These are phyloP conservation scores for Gamarada debralockiae DNA, from an alignment of 495 filamentous ascomycete genomes.

Conservation along the genomic window DNA sequence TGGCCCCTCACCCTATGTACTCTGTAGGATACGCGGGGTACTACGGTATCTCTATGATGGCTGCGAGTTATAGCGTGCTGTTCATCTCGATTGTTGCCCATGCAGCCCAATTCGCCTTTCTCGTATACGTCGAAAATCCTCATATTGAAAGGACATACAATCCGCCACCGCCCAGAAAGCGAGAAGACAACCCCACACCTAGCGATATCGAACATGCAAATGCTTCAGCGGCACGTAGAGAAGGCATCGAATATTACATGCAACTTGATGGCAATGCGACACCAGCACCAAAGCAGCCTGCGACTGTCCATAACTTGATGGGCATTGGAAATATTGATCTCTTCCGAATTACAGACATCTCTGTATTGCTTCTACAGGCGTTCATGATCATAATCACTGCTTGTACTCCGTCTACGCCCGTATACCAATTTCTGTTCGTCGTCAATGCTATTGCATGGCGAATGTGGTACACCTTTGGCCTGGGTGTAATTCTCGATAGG, in stretches of 20 bases:
- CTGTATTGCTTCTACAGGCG: slow-evolving; percentile 66
- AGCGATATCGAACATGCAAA: slow-evolving; percentile 34
- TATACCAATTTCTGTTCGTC: slow-evolving; percentile 75
- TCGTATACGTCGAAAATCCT: slow-evolving; percentile 87
- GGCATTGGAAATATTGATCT: slow-evolving; percentile 82
- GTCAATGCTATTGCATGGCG: slow-evolving; percentile 78
- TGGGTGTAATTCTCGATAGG: slow-evolving; percentile 76
- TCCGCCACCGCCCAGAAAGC: slow-evolving; percentile 72
- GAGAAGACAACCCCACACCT: slow-evolving; percentile 33
- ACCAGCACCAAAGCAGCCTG: slow-evolving; percentile 37
- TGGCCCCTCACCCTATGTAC: slow-evolving; percentile 99
- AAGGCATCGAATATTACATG: slow-evolving; percentile 30
- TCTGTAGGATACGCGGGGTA: slow-evolving; percentile 97
- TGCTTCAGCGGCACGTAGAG: slow-evolving; percentile 32
- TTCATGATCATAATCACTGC: slow-evolving; percentile 70
- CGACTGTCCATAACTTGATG: slow-evolving; percentile 72
- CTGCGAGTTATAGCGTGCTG: slow-evolving; percentile 93
- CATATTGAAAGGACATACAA: slow-evolving; percentile 99
- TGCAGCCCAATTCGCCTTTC: slow-evolving; percentile 89
- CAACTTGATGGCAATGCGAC: slow-evolving; percentile 1
- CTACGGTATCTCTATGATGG: slow-evolving; percentile 98
- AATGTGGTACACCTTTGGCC: slow-evolving; percentile 86
- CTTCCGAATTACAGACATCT: slow-evolving; percentile 78
- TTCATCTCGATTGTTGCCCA: slow-evolving; percentile 96
- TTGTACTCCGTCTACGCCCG: slow-evolving; percentile 71